Evolutionary conservation across 768 basidiomycete genomes (phyloP), one percentile per base, ranked within the genome.

Genomic region (Cytidiella melzeri): DNA sequence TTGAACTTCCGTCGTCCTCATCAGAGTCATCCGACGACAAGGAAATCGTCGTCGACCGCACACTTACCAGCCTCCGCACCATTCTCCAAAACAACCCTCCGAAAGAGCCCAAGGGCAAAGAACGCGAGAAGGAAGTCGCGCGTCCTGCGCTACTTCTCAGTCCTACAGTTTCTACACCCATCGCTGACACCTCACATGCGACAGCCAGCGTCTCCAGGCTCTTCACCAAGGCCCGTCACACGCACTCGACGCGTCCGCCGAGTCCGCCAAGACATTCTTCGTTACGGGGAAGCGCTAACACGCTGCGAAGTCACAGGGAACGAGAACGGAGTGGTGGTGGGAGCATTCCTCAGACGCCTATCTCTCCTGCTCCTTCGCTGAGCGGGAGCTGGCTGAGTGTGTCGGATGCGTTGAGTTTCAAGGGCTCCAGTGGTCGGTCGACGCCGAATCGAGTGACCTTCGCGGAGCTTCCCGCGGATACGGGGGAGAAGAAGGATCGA

Each of bases 401-500:
- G 2, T 56, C 61, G 3, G 57, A 58, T 43, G 48, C 55, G 20
- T 25, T 52, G 13, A 41, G 43, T 40, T 44, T 43, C 18, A 21
- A 19, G 15, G n/a, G 38, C 34, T 45, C 65, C 63, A 34, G 30
- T 15, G 26, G 67, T 63, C 23, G 42, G 54, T 78, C 61, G 68
- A 77, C 86, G 11, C 84, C 86, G 7, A 88, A 85, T 56, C 73
- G 81, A n/a, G 88, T 90, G 38, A 85, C 81, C 52, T 90, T 90
- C 55, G 85, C 85, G 28, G 74, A 81, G 66, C 30, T 34, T 15
- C 69, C 84, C 42, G 85, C 86, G 0, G 86, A 87, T 64, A 69
- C 75, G 45, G 23, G 47, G 43, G 68, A 66, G 54, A 61, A 70
- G 43, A 67, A 67, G 55, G 44, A 50, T 47, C 41, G 48, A 51